These are phyloP conservation scores for Ogataea angusta DNA, from an alignment of 805 yeast genomes.

Conservation along the genomic window DNA sequence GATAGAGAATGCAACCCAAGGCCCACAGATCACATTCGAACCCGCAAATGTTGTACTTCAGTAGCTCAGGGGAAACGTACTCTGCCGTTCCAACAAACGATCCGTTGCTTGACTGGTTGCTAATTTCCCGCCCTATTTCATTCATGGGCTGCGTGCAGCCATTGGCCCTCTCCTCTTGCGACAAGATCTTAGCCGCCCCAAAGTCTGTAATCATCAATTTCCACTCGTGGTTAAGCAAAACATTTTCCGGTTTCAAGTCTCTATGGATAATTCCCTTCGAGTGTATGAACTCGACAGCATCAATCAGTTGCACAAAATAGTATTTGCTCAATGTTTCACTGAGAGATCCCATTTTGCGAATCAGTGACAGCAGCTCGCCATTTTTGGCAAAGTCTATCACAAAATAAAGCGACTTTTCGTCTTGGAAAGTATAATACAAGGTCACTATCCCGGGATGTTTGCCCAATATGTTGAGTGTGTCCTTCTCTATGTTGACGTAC, in stretches of 20 bases:
- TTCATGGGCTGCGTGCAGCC: conserved; percentile 15
- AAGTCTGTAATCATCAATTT: conserved; percentile 91
- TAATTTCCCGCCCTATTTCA: conserved; percentile 16
- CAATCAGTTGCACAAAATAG: conserved; percentile 84
- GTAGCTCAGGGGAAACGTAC: conserved; percentile 89
- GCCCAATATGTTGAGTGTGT: conserved; percentile 81
- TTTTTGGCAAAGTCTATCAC: conserved; percentile 93
- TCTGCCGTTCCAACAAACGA: conserved; percentile 98
- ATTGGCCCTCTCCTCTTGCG: conserved; percentile 35
- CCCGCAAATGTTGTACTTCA: conserved; percentile 75
- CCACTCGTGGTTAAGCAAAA: conserved; percentile 79
- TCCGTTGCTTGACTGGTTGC: conserved; percentile 44
- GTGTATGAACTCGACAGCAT: conserved; percentile 87
- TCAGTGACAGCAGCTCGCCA: conserved; percentile 84
- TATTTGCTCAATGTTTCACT: conserved; percentile 73
- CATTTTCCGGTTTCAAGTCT: conserved; percentile 93
- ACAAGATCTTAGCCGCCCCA: conserved; percentile 90
- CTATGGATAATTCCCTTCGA: conserved; percentile 87
- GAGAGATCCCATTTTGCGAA: conserved; percentile 73
- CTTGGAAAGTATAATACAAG: conserved; percentile 91
- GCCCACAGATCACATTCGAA: conserved; percentile 93
- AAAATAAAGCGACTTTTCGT: conserved; percentile 79
- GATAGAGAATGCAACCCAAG: conserved; percentile 82
- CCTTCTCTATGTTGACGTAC: conserved; percentile 93
- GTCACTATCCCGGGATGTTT: conserved; percentile 94